These are phyloP conservation scores for Cyberlindnera veronae DNA, from an alignment of 805 yeast species.

Conservation along the genomic window DNA sequence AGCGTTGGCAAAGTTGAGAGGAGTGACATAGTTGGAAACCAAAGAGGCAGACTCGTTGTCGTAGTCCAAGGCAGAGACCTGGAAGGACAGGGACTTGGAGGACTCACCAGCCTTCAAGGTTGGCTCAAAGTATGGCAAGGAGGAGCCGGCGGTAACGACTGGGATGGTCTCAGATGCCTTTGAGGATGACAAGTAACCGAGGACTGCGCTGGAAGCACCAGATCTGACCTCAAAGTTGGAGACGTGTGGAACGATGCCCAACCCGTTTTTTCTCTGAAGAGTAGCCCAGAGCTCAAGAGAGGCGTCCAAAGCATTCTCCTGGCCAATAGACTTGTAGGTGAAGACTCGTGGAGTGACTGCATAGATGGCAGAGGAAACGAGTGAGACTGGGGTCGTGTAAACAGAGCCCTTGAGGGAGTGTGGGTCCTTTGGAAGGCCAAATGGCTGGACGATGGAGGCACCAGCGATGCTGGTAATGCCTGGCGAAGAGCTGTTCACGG, in stretches of 20 bases:
- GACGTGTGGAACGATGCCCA: conserved; percentile 57
- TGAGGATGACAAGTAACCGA: conserved; percentile 55
- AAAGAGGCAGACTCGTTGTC: conserved; percentile 49
- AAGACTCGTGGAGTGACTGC: conserved; percentile 50
- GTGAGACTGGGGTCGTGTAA: conserved; percentile 43
- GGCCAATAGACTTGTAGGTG: conserved; percentile 66
- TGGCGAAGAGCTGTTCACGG: conserved; percentile 19
- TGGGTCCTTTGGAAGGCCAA: conserved; percentile 38
- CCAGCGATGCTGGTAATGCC: conserved; percentile 32
- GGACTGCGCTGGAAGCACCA: conserved; percentile 77
- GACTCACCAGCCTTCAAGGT: conserved; percentile 36
- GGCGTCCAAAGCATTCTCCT: conserved; percentile 56
- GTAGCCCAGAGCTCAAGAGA: conserved; percentile 58
- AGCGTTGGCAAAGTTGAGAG: conserved; percentile 57
- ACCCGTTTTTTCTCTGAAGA: conserved; percentile 46
- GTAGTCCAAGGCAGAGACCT: conserved; percentile 75
- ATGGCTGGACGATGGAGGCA: conserved; percentile 47
- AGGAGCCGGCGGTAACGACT: conserved; percentile 62
- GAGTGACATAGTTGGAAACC: conserved; percentile 59
- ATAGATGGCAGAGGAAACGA: conserved; percentile 54
- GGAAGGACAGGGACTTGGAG: conserved; percentile 59
- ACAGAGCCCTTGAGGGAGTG: conserved; percentile 12
- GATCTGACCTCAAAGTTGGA: conserved; percentile 65
- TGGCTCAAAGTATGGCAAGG: conserved; percentile 66
- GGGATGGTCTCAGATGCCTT: conserved; percentile 32